A percentile compares a stretch with the other conserved stretches of the same genome.
Evolutionary conservation across 345 rosid genomes (phyloP).

Genomic region (Boechera stricta): DNA sequence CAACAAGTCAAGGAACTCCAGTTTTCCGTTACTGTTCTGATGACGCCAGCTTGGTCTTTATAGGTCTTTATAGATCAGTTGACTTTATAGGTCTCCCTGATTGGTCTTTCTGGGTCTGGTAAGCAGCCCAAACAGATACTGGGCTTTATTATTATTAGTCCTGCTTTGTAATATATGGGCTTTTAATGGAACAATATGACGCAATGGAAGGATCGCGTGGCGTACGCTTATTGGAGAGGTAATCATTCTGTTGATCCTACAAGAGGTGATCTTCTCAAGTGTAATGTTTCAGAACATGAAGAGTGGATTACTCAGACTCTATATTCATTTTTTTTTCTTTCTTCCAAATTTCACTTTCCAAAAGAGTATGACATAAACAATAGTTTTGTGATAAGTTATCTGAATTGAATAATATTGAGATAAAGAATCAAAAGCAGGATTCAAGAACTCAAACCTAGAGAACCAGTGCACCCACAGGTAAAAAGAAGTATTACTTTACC

Average conservation of each 20-base stretch:
- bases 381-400: neutral
- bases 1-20: conserved; percentile 50
- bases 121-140: neutral
- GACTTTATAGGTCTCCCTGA: conserved; percentile 54
- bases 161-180: neutral
- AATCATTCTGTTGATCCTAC: conserved; percentile 50
- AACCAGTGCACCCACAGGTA: conserved; percentile 69
- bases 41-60: conserved; percentile 56
- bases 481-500: neutral
- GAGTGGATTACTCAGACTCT: conserved; percentile 53
- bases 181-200: conserved; percentile 39
- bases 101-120: conserved; percentile 95
- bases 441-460: conserved; percentile 55
- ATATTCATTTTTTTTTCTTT: conserved; percentile 34
- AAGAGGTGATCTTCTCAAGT: conserved; percentile 51
- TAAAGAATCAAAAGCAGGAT: conserved; percentile 49
- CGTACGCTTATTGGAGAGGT: conserved; percentile 69
- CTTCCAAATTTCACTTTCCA: neutral
- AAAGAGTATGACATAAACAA: neutral
- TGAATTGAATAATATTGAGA: conserved; percentile 47
- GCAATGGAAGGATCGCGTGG: conserved; percentile 55
- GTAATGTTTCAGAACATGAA: conserved; percentile 36
- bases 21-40: conserved; percentile 69
- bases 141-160: neutral
- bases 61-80: neutral